Evolutionary conservation across 2,329 filamentous ascomycete genomes (phyloP), one percentile per base, ranked within the genome.

Genomic region (Fusarium duplospermum): DNA sequence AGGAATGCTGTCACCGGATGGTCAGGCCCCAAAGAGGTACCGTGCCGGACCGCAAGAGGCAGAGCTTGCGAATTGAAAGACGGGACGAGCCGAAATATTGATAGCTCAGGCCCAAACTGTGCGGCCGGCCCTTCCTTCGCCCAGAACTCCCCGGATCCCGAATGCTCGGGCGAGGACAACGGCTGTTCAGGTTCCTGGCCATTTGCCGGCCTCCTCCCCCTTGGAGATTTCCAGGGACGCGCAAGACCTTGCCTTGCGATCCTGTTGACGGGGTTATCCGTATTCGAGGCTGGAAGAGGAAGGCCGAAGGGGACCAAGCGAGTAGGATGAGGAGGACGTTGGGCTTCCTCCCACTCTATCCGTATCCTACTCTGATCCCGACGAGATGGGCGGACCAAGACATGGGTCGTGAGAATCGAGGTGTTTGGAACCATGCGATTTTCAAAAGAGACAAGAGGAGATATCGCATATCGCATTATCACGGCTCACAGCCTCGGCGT

Each of bases 61-160:
- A 74, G 72, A 78, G 64, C 74, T 78, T 78, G 76, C 76, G 76
- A 78, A 71, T 62, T 59, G 22, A 22, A 61, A 47, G 60, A 70
- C 76, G 76, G 76, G 75, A 78, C 76, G 76, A 78, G 74, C 76
- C 76, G 76, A 78, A 57, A 57, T 66, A 52, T 67, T 75, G 64
- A 64, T 64, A 29, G 50, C 50, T n/a, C 18, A 31, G 27, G 27
- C 50, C 27, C 50, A 20, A 54, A 62, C 20, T 52, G 69, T 66
- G 67, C 67, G 67, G 66, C 72, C 67, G 22, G 69, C 40, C 10
- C 33, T 59, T 70, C 40, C 11, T 54, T 70, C 64, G 68, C 71
- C 61, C 61, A 54, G 64, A 47, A 29, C 64, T 75, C 71, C 73
- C 66, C 59, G 47, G 65, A 68, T 77, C 65, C 67, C 58, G 71